Evolutionary conservation across 2,329 filamentous ascomycete species (phyloP).

Genomic region (Chalaropsis ovoidea): DNA sequence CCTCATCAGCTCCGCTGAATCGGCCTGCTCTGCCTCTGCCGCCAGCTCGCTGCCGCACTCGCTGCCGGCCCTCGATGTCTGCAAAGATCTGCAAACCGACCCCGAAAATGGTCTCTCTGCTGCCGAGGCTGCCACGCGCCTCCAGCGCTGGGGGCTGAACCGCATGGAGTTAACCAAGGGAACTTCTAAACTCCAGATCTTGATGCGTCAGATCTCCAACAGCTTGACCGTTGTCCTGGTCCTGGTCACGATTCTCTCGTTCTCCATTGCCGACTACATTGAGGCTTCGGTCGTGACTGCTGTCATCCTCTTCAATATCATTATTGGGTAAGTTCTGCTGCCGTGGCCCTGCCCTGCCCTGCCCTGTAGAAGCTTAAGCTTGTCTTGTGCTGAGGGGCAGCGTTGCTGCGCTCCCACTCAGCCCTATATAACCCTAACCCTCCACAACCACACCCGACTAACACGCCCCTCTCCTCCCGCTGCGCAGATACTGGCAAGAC

Average conservation of each 20-base stretch:
- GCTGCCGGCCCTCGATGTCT: slow-evolving; percentile 29
- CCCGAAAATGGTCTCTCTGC: slow-evolving; percentile 51
- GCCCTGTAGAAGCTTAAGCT: not conserved
- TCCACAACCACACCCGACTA: not conserved
- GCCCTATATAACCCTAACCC: slow-evolving; percentile 15
- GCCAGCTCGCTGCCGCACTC: slow-evolving; percentile 29
- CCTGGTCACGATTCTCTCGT: slow-evolving; percentile 61
- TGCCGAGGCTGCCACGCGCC: slow-evolving; percentile 54
- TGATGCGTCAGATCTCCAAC: slow-evolving; percentile 67
- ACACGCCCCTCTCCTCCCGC: slow-evolving; percentile 8
- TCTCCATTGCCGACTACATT: slow-evolving; percentile 54
- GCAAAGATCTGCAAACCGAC: slow-evolving; percentile 36
- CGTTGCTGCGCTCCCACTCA: not conserved
- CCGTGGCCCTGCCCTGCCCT: too few species aligned
- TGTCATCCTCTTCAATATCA: slow-evolving; percentile 57
- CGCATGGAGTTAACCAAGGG: slow-evolving; percentile 60
- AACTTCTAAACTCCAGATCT: slow-evolving; percentile 63
- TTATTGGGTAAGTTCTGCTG: slow-evolving; percentile 45
- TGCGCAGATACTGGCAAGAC: slow-evolving; percentile 37
- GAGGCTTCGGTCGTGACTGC: slow-evolving; percentile 54
- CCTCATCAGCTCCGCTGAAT: slow-evolving; percentile 20
- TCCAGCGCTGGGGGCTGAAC: slow-evolving; percentile 58
- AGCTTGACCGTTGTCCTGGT: slow-evolving; percentile 65
- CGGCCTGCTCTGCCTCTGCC: slow-evolving; percentile 9
- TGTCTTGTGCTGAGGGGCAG: not conserved